These are phyloP conservation scores for Aspergillus terreus DNA, from an alignment of 2,329 filamentous ascomycete genomes.

Conservation along the genomic window DNA sequence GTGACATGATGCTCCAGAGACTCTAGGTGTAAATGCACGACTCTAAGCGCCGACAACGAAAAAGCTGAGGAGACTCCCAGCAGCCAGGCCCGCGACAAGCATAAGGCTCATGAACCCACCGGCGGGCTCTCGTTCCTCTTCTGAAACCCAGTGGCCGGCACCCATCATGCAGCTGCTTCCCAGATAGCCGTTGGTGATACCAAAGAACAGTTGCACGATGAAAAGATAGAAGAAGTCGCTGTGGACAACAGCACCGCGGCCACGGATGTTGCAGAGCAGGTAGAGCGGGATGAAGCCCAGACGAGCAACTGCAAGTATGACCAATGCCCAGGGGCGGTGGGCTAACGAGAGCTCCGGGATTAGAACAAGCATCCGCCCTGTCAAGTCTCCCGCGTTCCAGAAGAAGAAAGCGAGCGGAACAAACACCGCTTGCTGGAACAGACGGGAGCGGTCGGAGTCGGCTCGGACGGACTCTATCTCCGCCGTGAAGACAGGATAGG, in stretches of 20 bases:
- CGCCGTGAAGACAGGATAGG: conserved; percentile 87
- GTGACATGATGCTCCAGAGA: no score
- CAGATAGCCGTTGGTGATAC: conserved; percentile 81
- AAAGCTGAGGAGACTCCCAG: conserved; percentile 89
- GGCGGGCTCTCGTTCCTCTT: conserved; percentile 78
- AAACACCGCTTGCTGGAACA: conserved; percentile 69
- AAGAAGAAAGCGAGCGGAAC: conserved; percentile 87
- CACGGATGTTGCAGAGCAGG: conserved; percentile 80
- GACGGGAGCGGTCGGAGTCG: conserved; percentile 45
- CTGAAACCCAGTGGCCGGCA: conserved; percentile 73
- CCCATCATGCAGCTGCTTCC: conserved; percentile 90
- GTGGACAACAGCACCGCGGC: conserved; percentile 65
- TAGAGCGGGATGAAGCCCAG: conserved; percentile 78
- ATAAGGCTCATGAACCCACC: conserved; percentile 93
- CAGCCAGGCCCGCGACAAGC: conserved; percentile 77
- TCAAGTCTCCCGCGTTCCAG: conserved; percentile 87
- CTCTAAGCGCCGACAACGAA: conserved; percentile 49
- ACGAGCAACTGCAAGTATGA: conserved; percentile 63
- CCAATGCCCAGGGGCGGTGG: conserved; percentile 63
- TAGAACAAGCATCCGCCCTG: conserved; percentile 68
- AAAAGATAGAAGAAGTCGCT: conserved; percentile 88
- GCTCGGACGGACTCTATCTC: conserved; percentile 55
- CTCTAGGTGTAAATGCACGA: not conserved
- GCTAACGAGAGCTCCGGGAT: conserved; percentile 55
- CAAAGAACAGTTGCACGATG: conserved; percentile 78